These are phyloP conservation scores for Diversispora epigaea DNA, from an alignment of 192 early-diverging fungal genomes.

Conservation along the genomic window DNA sequence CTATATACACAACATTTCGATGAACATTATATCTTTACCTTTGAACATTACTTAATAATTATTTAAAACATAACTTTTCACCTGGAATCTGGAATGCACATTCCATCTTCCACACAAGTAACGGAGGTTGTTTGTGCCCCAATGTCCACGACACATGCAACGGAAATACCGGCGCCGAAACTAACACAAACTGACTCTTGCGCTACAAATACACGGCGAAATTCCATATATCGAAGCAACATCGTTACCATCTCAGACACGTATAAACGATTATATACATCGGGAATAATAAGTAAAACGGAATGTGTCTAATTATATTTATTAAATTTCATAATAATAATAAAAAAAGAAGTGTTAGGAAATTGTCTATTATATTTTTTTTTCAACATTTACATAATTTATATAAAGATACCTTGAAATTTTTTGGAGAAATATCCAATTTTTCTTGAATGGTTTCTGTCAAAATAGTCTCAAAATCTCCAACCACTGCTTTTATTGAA, in stretches of 20 bases:
- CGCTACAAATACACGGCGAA: constrained; percentile 70
- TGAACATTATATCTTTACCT: too few species aligned
- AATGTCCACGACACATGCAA: constrained; percentile 87
- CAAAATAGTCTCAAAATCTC: constrained; percentile 84
- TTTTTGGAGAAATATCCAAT: constrained; percentile 59
- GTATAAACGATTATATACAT: constrained; percentile 64
- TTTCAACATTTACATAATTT: too few species aligned
- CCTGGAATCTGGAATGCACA: constrained; percentile 69
- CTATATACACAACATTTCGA: too few species aligned
- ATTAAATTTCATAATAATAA: too few species aligned
- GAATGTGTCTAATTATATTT: too few species aligned
- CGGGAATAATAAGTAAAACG: constrained; percentile 79
- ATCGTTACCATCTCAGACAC: constrained; percentile 64
- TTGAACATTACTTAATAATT: too few species aligned
- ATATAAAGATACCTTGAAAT: constrained; percentile 49
- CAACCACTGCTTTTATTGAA: constrained; percentile 66
- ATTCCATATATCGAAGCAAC: constrained; percentile 74
- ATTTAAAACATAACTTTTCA: too few species aligned
- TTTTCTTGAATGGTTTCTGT: constrained; percentile 65
- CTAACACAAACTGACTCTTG: constrained; percentile 82
- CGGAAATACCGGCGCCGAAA: constrained; percentile 83
- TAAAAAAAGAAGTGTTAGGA: too few species aligned
- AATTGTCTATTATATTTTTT: too few species aligned
- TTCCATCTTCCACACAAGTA: too few species aligned
- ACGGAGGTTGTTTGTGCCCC: constrained; percentile 89